phyloP scores from a whole-genome alignment of 768 basidiomycete genomes.

The Amanita rimosa region DNA sequence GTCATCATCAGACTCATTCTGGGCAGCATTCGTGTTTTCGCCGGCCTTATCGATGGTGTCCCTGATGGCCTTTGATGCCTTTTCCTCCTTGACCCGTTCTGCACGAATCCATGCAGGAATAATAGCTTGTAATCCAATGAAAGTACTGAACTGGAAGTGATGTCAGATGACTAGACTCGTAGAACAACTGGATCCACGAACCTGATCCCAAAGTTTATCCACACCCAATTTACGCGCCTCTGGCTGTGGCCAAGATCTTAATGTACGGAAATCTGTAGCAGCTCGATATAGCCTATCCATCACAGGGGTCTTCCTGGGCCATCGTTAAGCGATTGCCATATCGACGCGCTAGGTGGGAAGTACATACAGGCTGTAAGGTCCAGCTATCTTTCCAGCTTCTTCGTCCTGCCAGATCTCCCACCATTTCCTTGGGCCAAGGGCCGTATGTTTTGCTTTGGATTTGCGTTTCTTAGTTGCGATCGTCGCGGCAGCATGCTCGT shows the following conservation, averaged over 20 bases:
- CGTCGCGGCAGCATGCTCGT: too few relatives aligned
- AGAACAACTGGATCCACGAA: conserved; percentile 16
- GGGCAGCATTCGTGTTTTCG: not conserved
- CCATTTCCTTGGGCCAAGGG: conserved; percentile 40
- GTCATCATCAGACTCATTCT: not conserved
- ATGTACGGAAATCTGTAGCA: conserved; percentile 41
- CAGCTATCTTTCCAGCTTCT: conserved; percentile 34
- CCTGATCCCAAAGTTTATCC: conserved; percentile 53
- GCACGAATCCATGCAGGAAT: conserved; percentile 2
- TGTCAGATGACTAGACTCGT: conserved; percentile 21
- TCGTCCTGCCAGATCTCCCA: conserved; percentile 63
- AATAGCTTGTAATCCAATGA: not conserved
- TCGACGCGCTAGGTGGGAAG: not conserved
- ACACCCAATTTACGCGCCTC: conserved; percentile 21
- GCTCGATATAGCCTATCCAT: conserved; percentile 51
- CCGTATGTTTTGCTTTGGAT: not conserved
- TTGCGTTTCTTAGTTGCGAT: not conserved
- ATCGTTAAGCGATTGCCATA: not conserved
- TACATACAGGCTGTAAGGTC: conserved; percentile 41
- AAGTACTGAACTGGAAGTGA: conserved; percentile 17
- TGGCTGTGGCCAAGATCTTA: conserved; percentile 25
- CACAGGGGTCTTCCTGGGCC: conserved; percentile 27
- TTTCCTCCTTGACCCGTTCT: not conserved
- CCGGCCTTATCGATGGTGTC: not conserved
- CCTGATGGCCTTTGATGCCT: not conserved